Percentiles rank a stretch among this genome's conserved stretches.
phyloP scores from a whole-genome alignment of 139 green algal species.

The Haematococcus sp. region DNA sequence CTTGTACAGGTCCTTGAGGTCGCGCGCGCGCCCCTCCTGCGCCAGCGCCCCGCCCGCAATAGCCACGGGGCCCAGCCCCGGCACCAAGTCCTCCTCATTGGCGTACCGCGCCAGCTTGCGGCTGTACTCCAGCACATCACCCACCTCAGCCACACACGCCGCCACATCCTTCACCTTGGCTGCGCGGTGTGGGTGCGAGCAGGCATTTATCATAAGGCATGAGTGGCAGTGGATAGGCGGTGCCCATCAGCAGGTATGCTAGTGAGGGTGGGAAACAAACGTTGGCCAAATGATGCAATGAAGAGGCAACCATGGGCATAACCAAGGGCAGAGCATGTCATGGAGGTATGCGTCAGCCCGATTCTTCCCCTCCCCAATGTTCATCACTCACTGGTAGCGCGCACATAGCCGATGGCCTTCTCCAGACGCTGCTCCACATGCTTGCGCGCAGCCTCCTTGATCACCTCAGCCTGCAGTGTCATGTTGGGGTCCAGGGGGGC shows the following conservation, averaged over 20 bases:
- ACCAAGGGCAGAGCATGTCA: neutral
- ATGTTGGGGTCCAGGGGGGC: too few species aligned
- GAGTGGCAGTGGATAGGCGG: too few species aligned
- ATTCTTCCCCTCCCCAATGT: too few species aligned
- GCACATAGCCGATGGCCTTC: constrained; percentile 67
- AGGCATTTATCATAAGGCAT: too few species aligned
- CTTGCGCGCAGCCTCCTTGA: constrained; percentile 55
- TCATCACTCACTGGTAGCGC: constrained; percentile 43
- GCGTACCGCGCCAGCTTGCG: constrained; percentile 43
- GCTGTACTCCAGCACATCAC: constrained; percentile 41
- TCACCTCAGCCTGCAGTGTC: constrained; percentile 38
- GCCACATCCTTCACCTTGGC: constrained; percentile 23
- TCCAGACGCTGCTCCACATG: constrained; percentile 66
- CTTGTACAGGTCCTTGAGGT: constrained; percentile 40
- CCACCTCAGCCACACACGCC: constrained; percentile 13
- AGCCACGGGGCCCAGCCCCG: constrained; percentile 51
- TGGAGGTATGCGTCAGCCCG: too few species aligned
- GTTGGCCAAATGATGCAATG: too few species aligned
- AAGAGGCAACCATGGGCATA: too few species aligned
- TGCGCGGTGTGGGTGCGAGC: neutral
- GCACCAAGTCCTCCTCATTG: constrained; percentile 57
- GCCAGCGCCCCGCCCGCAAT: constrained; percentile 56
- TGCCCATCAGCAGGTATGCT: too few species aligned
- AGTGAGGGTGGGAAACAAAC: too few species aligned
- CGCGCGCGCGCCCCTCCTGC: constrained; percentile 31